phyloP scores from a whole-genome alignment of 2,329 filamentous ascomycete genomes.

The Lachnellula subtilissima region DNA sequence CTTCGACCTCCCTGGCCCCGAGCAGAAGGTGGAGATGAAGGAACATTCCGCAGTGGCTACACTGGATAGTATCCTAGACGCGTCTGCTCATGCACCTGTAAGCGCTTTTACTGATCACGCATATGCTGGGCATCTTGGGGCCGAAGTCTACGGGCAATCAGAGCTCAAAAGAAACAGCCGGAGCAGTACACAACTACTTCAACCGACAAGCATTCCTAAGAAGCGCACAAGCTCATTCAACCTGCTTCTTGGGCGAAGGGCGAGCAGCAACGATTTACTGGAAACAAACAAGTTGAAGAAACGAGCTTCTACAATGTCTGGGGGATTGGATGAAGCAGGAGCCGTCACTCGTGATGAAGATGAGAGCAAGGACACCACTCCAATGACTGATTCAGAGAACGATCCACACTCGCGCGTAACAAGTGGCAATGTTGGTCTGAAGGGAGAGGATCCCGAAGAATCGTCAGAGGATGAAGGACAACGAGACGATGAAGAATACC shows the following conservation, averaged over 20 bases:
- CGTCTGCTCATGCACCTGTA: conserved; percentile 81
- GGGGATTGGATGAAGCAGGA: conserved; percentile 13
- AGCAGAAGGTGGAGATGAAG: conserved; percentile 52
- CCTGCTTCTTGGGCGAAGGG: conserved; percentile 34
- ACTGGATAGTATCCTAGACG: conserved; percentile 86
- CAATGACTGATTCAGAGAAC: conserved; percentile 15
- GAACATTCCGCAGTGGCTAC: conserved; percentile 83
- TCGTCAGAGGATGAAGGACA: conserved; percentile 42
- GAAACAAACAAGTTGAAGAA: conserved; percentile 16
- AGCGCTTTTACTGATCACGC: conserved; percentile 88
- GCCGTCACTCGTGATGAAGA: conserved; percentile 22
- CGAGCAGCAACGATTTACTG: conserved; percentile 21
- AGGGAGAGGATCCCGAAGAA: conserved; percentile 4
- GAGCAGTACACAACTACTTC: conserved; percentile 35
- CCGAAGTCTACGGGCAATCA: conserved; percentile 66
- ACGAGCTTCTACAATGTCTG: conserved; percentile 22
- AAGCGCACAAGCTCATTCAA: conserved; percentile 45
- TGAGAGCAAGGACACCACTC: conserved; percentile 17
- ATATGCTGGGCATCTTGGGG: conserved; percentile 69
- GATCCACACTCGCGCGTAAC: conserved; percentile 10
- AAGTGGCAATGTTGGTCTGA: conserved; percentile 13
- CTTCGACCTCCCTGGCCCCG: conserved; percentile 66
- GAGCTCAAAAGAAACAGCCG: conserved; percentile 46
- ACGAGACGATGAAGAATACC: conserved; percentile 45
- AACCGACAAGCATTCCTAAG: conserved; percentile 31